Percentiles rank a stretch among this genome's conserved stretches.
These are phyloP conservation scores for Eucalyptus pauciflora DNA, from an alignment of 345 rosid species.

Conservation along the genomic window DNA sequence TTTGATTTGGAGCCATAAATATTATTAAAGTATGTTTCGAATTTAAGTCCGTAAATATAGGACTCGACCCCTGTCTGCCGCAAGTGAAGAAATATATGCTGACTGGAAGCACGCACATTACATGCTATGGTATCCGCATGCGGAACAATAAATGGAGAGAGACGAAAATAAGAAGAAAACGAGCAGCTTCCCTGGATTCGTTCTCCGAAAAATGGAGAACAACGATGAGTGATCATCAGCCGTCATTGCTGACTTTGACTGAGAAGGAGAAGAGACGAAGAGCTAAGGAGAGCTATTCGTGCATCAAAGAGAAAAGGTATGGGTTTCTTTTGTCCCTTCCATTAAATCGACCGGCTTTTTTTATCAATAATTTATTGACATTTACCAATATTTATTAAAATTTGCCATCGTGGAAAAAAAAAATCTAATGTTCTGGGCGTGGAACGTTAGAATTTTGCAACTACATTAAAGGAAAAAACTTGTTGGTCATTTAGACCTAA, in stretches of 20 bases:
- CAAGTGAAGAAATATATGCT: too few species aligned
- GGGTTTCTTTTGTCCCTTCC: background rate
- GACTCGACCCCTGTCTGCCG: too few species aligned
- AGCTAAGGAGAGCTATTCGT: background rate
- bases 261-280: background rate
- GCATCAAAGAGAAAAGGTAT: background rate
- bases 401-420: background rate
- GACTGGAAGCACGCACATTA: background rate
- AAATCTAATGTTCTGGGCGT: too few species aligned
- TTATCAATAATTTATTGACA: background rate
- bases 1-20: too few species aligned
- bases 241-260: background rate
- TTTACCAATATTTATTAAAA: background rate
- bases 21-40: too few species aligned
- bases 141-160: background rate
- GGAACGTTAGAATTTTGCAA: too few species aligned
- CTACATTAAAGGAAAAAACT: background rate
- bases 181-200: background rate
- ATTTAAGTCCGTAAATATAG: too few species aligned
- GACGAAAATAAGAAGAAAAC: background rate
- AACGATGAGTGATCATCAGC: background rate
- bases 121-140: background rate
- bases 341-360: background rate
- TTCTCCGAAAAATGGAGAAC: background rate
- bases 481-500: too few species aligned